A percentile compares a stretch with the other conserved stretches of the same genome.
These are phyloP conservation scores for Kluyveromyces aestuarii DNA, from an alignment of 805 yeast genomes.

Conservation along the genomic window DNA sequence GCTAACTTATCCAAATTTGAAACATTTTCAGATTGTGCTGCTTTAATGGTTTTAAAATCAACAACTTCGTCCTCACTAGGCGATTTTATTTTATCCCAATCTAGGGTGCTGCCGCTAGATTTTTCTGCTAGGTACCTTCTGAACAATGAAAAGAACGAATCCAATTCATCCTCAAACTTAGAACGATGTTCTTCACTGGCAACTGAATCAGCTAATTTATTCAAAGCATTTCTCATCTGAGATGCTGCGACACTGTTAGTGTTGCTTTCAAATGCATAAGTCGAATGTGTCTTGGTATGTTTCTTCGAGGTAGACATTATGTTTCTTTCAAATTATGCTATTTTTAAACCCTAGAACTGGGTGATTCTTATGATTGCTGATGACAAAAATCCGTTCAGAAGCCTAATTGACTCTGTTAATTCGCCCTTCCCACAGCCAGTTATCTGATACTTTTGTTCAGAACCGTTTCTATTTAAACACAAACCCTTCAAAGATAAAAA, in stretches of 20 bases:
- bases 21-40: constrained; percentile 28
- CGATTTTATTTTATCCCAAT: constrained; percentile 94
- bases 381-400: not conserved
- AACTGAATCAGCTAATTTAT: constrained; percentile 80
- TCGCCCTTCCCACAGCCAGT: not conserved
- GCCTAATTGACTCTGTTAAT: not conserved
- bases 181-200: constrained; percentile 37
- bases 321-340: not conserved
- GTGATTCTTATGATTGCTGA: not conserved
- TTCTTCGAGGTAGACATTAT: constrained; percentile 25
- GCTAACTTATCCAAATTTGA: constrained; percentile 69
- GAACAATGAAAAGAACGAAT: constrained; percentile 84
- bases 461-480: not conserved
- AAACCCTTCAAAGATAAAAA: not conserved
- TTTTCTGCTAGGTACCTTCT: constrained; percentile 87
- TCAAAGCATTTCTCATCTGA: constrained; percentile 94
- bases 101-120: constrained; percentile 74
- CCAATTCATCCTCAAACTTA: constrained; percentile 85
- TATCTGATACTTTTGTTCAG: not conserved
- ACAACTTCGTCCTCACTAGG: constrained; percentile 88
- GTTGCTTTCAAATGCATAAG: constrained; percentile 83
- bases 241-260: constrained; percentile 94
- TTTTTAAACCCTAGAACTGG: not conserved
- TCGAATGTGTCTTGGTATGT: constrained; percentile 33
- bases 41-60: constrained; percentile 47